These are phyloP conservation scores for Mycena albidolilacea DNA, from an alignment of 768 basidiomycete genomes.

Conservation along the genomic window DNA sequence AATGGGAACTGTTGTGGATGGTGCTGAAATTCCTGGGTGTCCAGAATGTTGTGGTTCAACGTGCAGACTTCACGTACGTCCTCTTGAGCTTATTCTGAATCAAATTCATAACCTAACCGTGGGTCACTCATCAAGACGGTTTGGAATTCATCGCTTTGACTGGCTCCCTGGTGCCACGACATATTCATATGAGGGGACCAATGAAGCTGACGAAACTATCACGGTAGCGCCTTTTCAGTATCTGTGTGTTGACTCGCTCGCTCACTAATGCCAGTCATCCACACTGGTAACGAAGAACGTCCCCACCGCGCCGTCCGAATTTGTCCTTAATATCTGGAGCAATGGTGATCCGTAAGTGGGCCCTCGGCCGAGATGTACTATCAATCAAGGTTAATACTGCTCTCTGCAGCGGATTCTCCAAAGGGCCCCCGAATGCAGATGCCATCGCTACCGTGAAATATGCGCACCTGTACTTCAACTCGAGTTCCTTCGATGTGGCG, in stretches of 20 bases:
- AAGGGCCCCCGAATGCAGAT: conserved; percentile 37
- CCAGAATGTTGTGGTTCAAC: conserved; percentile 28
- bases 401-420: conserved; percentile 20
- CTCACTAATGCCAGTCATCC: background rate
- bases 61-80: conserved; percentile 40
- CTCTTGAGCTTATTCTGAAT: background rate
- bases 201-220: conserved; percentile 10
- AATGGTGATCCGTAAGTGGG: background rate
- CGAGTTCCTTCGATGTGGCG: conserved; percentile 29
- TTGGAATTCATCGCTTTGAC: conserved; percentile 40
- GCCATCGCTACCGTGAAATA: conserved; percentile 38
- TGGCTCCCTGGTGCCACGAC: conserved; percentile 30
- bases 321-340: conserved; percentile 35
- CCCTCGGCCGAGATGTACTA: too few species aligned
- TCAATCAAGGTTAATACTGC: background rate
- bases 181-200: conserved; percentile 34
- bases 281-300: conserved; percentile 36
- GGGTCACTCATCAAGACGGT: conserved; percentile 20
- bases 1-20: background rate
- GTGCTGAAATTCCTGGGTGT: background rate
- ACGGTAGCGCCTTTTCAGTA: conserved; percentile 10
- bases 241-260: background rate
- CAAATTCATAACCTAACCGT: background rate
- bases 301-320: conserved; percentile 28
- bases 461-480: conserved; percentile 40